Conservation (phyloP, 176 grass and related monocot species). For the Eragrostis nindensis region DNA sequence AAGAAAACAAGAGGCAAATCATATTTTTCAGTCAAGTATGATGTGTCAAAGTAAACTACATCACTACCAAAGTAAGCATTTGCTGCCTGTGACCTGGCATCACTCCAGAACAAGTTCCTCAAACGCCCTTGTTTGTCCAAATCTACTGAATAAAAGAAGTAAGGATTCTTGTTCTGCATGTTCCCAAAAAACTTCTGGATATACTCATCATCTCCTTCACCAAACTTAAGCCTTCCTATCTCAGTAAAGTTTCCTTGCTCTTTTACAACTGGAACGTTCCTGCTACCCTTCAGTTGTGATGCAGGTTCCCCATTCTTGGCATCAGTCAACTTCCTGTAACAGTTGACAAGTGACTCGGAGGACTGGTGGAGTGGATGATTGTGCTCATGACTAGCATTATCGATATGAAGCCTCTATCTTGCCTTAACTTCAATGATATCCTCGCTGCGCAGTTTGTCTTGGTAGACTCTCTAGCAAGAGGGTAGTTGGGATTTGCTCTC, state of each 20-base stretch:
- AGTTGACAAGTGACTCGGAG: conserved; percentile 49
- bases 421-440: conserved; percentile 77
- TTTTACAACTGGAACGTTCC: conserved; percentile 61
- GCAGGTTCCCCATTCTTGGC: conserved; percentile 49
- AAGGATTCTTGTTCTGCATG: conserved; percentile 81
- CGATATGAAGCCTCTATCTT: conserved; percentile 87
- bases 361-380: conserved; percentile 86
- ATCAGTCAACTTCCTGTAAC: conserved; percentile 71
- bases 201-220: conserved; percentile 68
- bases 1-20: conserved; percentile 87
- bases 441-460: conserved; percentile 93
- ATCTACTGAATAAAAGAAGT: conserved; percentile 88
- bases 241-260: conserved; percentile 56
- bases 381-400: conserved; percentile 73
- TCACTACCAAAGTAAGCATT: conserved; percentile 73
- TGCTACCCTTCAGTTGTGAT: conserved; percentile 53
- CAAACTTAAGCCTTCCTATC: conserved; percentile 68
- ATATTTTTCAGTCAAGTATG: conserved; percentile 78
- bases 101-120: conserved; percentile 87
- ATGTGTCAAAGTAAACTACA: conserved; percentile 87
- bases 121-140: conserved; percentile 73
- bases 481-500: conserved; percentile 72
- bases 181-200: conserved; percentile 71
- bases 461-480: conserved; percentile 64
- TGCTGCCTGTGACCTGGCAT: conserved; percentile 82